Conservation (phyloP, 768 basidiomycete genomes). For the Termitomyces sp. region DNA sequence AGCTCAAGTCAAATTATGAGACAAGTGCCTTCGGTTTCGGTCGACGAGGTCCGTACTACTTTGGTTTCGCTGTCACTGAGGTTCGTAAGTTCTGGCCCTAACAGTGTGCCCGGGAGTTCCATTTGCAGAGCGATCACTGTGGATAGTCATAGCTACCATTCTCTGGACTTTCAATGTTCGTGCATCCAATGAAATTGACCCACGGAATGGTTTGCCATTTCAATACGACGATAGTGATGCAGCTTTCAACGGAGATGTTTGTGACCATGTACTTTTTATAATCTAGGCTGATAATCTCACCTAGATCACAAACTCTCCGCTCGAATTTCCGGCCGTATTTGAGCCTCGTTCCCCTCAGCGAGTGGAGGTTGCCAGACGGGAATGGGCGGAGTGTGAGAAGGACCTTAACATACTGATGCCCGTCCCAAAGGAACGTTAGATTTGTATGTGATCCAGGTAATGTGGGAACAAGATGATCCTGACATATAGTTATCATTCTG, state of each 20-base stretch:
- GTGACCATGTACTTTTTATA: background rate
- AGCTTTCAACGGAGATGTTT: background rate
- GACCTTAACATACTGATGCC: background rate
- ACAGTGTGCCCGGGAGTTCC: background rate
- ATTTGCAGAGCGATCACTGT: background rate
- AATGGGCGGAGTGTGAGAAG: background rate
- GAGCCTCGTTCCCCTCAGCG: background rate
- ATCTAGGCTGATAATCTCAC: background rate
- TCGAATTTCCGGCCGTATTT: background rate
- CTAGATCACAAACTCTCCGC: background rate
- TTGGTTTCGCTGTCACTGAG: background rate
- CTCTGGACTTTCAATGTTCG: background rate
- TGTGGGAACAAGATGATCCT: no score
- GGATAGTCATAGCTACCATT: background rate
- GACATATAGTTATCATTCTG: no score
- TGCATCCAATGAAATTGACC: background rate
- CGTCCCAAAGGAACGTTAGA: background rate
- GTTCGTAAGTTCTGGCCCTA: background rate
- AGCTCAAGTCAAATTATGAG: background rate
- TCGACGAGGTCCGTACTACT: background rate
- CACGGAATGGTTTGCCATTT: background rate
- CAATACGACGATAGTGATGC: background rate
- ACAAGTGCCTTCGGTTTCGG: background rate
- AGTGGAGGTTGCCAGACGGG: background rate
- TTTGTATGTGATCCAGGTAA: no score